Evolutionary conservation across 2,329 filamentous ascomycete genomes (phyloP), one percentile per base, ranked within the genome.

Genomic region (Paecilomyces dactylethromorphus): DNA sequence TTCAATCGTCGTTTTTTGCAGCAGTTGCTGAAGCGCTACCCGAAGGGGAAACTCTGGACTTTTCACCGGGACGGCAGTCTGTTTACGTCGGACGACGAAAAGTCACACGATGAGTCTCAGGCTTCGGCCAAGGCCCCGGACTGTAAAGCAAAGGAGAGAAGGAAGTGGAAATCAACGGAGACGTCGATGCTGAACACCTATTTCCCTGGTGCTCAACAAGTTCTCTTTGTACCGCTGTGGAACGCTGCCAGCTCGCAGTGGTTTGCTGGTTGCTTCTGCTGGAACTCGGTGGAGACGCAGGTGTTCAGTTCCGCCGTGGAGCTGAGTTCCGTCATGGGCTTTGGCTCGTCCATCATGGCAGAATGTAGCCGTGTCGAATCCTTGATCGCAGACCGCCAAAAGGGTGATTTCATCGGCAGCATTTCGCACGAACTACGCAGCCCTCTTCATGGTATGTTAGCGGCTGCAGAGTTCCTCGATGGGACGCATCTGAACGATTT

Each of bases 141-240:
- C 5, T 2, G 7, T 8, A 45, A 15, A 62, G 8, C 59, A 65
- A n/a, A 69, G 66, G 21, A 56, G 63, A 60, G 61, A 3, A 72
- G 66, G 57, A 69, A 67, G 53, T 67, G 71, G 65, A 66, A 70
- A 63, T 67, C 70, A 54, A 58, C 68, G 18, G 70, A 80, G 65
- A 75, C 74, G 54, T 65, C 67, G 5, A 64, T 75, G 52, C 66
- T 81, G 8, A 74, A 75, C 26, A 68, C 71, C 21, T 76, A 78
- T 57, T 82, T 84, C 53, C 80, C 80, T 0, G 72, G 71, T 22
- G 77, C 78, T 1, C 70, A 74, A 0, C 79, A 79, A 54, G 69
- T 83, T 4, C 73, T 82, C 3, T 82, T 83, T 58, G 68, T 82
- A 5, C 81, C 81, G 0, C 63, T 83, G 0, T 83, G 79, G 77